Evolutionary conservation across 257 asterid genomes (phyloP).

Genomic region (Asclepias syriaca): DNA sequence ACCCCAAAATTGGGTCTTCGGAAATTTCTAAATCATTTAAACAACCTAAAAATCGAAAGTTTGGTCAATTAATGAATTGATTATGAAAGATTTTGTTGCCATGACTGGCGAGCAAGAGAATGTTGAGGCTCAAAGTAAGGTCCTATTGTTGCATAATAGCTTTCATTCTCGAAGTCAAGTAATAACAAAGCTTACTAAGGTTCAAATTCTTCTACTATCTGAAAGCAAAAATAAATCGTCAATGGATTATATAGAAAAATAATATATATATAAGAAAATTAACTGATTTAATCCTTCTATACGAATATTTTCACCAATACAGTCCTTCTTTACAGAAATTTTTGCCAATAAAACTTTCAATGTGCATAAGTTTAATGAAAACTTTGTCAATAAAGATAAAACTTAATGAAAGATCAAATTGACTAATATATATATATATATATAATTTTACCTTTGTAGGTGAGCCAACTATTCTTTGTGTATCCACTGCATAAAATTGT

Average conservation of each 20-base stretch:
- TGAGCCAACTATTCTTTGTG: constrained; percentile 16
- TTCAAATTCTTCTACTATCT: constrained; percentile 40
- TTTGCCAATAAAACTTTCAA: too few species aligned
- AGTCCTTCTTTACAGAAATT: too few species aligned
- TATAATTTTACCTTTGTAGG: neutral
- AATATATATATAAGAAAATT: too few species aligned
- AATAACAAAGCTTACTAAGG: constrained; percentile 12
- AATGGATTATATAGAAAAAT: too few species aligned
- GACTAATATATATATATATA: too few species aligned
- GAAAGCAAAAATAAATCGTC: neutral
- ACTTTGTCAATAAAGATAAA: too few species aligned
- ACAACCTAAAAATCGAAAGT: constrained; percentile 26
- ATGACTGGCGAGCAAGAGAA: constrained; percentile 14
- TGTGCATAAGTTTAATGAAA: too few species aligned
- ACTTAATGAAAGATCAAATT: too few species aligned
- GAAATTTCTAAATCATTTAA: constrained; percentile 20
- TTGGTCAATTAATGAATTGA: constrained; percentile 18
- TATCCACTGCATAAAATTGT: constrained; percentile 14
- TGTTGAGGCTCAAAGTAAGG: constrained; percentile 28
- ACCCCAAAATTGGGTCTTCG: constrained; percentile 25
- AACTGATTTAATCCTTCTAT: too few species aligned
- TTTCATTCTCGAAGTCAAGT: constrained; percentile 35
- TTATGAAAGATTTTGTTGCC: constrained; percentile 10
- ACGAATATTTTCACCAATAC: too few species aligned
- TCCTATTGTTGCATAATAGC: constrained; percentile 24